Percentiles rank a stretch among this genome's conserved stretches.
Evolutionary conservation across 2,329 filamentous ascomycete genomes (phyloP).

Genomic region (Colletotrichum liriopes): DNA sequence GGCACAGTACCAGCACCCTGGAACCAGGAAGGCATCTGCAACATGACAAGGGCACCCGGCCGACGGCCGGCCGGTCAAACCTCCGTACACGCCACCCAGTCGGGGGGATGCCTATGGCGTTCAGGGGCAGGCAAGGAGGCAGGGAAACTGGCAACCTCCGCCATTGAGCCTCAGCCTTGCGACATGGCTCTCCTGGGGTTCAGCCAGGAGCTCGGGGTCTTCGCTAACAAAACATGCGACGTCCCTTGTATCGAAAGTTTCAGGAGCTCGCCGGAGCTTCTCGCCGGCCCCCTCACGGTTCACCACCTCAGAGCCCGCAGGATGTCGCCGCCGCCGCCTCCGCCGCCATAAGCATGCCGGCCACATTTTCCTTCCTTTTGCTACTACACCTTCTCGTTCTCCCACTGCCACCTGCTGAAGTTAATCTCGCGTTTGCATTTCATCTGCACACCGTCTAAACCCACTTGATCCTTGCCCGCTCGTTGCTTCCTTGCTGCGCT

Average conservation of each 20-base stretch:
- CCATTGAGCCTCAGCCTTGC: slow-evolving; percentile 34
- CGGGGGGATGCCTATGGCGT: not conserved
- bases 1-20: slow-evolving; percentile 14
- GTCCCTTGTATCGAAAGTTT: slow-evolving; percentile 49
- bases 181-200: slow-evolving; percentile 1
- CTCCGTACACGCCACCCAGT: slow-evolving; percentile 1
- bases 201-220: slow-evolving; percentile 28
- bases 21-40: slow-evolving; percentile 13
- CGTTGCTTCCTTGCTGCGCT: slow-evolving; percentile 6
- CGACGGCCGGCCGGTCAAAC: slow-evolving; percentile 9
- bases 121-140: slow-evolving; percentile 1
- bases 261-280: slow-evolving; percentile 34
- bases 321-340: not conserved
- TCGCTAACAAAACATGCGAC: slow-evolving; percentile 47
- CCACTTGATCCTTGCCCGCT: slow-evolving; percentile 31
- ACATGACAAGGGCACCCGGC: slow-evolving; percentile 1
- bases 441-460: slow-evolving; percentile 10
- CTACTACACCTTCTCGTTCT: not conserved
- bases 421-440: slow-evolving; percentile 28
- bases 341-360: slow-evolving; percentile 31
- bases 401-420: slow-evolving; percentile 1
- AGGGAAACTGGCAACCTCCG: not conserved
- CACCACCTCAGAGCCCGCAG: not conserved
- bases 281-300: not conserved
- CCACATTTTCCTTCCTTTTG: slow-evolving; percentile 14